Evolutionary conservation across 2,329 filamentous ascomycete genomes (phyloP).

Genomic region (Westerdykella aurantiaca): DNA sequence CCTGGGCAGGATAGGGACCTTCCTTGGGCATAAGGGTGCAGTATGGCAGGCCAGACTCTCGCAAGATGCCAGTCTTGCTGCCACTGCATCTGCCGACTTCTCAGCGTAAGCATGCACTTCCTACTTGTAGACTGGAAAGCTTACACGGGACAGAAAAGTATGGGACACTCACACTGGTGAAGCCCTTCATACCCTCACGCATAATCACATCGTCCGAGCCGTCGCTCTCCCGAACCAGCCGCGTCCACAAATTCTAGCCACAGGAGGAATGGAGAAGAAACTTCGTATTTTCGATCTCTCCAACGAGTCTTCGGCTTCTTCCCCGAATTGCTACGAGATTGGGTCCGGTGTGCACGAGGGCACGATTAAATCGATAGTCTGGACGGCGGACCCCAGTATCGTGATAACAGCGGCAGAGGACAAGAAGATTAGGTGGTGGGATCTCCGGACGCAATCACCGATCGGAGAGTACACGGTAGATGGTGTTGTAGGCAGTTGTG

Average conservation of each 20-base stretch:
- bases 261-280: conserved; percentile 94
- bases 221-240: conserved; percentile 75
- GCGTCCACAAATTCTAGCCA: conserved; percentile 75
- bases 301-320: conserved; percentile 41
- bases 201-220: conserved; percentile 91
- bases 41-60: conserved; percentile 95
- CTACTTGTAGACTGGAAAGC: conserved; percentile 4
- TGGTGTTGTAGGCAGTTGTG: conserved; percentile 83
- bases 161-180: conserved; percentile 97
- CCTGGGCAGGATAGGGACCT: conserved; percentile 68
- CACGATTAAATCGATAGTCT: conserved; percentile 93
- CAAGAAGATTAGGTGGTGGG: conserved; percentile 91
- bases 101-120: conserved; percentile 60
- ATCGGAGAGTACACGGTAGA: conserved; percentile 75
- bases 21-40: conserved; percentile 95
- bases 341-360: conserved; percentile 76
- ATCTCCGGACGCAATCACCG: conserved; percentile 69
- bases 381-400: conserved; percentile 82
- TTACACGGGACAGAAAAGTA: conserved; percentile 62
- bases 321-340: conserved; percentile 67
- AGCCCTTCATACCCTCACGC: conserved; percentile 76
- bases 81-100: conserved; percentile 93
- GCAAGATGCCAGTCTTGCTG: conserved; percentile 78
- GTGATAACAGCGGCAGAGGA: conserved; percentile 87
- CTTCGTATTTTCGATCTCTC: conserved; percentile 86